Percentiles rank a stretch among this genome's conserved stretches.
Evolutionary conservation across 2,329 filamentous ascomycete species (phyloP).

Genomic region (Grosmannia huntii): DNA sequence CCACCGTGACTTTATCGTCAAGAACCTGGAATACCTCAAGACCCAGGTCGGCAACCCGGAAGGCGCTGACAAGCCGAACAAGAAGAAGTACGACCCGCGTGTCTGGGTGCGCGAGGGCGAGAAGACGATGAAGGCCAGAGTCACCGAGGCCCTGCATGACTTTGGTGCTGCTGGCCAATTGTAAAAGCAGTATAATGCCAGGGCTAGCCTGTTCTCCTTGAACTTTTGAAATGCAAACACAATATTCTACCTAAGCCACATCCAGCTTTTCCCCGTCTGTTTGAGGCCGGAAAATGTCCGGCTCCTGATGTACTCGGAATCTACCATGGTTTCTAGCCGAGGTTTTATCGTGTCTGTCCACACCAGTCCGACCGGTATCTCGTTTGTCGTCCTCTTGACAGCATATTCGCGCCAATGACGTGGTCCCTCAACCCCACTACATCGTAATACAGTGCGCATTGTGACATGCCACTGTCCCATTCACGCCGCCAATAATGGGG

Average conservation of each 20-base stretch:
- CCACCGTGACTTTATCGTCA: conserved; percentile 87
- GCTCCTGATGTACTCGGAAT: neutral
- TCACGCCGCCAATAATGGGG: neutral
- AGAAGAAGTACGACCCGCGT: conserved; percentile 84
- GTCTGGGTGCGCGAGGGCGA: conserved; percentile 75
- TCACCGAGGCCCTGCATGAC: conserved; percentile 71
- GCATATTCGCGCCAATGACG: neutral
- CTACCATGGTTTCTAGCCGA: neutral
- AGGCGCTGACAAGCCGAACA: conserved; percentile 91
- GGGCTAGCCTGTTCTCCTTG: neutral
- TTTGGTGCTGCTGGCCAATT: conserved; percentile 77
- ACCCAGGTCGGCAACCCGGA: conserved; percentile 89
- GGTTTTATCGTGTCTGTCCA: neutral
- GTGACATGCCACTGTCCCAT: neutral
- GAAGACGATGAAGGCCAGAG: conserved; percentile 84
- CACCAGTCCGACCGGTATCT: neutral
- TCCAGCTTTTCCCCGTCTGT: neutral
- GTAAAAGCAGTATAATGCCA: conserved; percentile 28
- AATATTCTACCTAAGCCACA: neutral
- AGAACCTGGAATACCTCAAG: conserved; percentile 90
- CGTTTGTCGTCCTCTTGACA: neutral
- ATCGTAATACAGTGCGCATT: neutral
- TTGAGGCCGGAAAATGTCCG: neutral
- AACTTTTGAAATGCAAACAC: neutral
- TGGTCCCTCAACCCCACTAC: neutral